These are phyloP conservation scores for Gonium pectorale DNA, from an alignment of 139 green algal genomes.

Conservation along the genomic window DNA sequence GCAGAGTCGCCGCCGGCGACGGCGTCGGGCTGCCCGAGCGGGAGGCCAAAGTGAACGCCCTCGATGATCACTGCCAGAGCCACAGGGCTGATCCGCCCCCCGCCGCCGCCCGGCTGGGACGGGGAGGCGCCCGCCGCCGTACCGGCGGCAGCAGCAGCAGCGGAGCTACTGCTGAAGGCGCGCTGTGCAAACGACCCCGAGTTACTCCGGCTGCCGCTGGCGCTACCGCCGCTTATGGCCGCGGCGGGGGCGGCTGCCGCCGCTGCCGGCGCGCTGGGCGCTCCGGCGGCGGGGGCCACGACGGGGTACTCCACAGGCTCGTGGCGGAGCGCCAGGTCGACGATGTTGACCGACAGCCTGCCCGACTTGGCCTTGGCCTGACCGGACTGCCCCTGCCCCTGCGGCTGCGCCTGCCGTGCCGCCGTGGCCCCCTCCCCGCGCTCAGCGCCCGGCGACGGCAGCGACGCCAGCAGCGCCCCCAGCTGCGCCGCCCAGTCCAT, in stretches of 20 bases:
- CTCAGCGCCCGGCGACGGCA: not conserved
- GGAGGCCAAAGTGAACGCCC: slow-evolving; percentile 12
- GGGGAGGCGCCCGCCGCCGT: too few species aligned
- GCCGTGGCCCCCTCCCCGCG: not conserved
- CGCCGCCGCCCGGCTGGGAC: not conserved
- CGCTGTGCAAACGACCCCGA: too few species aligned
- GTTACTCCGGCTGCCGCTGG: slow-evolving; percentile 2
- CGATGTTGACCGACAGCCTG: slow-evolving; percentile 30
- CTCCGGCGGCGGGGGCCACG: not conserved
- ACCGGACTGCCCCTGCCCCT: not conserved
- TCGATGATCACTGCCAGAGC: slow-evolving; percentile 43
- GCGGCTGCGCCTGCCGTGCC: not conserved
- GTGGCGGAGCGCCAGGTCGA: slow-evolving; percentile 52
- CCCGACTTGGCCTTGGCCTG: not conserved
- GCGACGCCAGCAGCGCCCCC: not conserved
- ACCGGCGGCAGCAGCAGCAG: too few species aligned
- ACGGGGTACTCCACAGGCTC: slow-evolving; percentile 52
- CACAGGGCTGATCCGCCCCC: slow-evolving; percentile 33
- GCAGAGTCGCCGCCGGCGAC: too few species aligned
- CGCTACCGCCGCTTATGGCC: not conserved
- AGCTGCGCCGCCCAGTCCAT: slow-evolving; percentile 52
- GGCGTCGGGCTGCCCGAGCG: not conserved
- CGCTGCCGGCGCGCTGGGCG: not conserved
- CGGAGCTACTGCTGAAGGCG: not conserved
- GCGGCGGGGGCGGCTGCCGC: not conserved